Percentiles rank a stretch among this genome's conserved stretches.
Evolutionary conservation across 225 moss, liverwort and hornwort genomes (phyloP).

Genomic region (Physcomitrium patens): DNA sequence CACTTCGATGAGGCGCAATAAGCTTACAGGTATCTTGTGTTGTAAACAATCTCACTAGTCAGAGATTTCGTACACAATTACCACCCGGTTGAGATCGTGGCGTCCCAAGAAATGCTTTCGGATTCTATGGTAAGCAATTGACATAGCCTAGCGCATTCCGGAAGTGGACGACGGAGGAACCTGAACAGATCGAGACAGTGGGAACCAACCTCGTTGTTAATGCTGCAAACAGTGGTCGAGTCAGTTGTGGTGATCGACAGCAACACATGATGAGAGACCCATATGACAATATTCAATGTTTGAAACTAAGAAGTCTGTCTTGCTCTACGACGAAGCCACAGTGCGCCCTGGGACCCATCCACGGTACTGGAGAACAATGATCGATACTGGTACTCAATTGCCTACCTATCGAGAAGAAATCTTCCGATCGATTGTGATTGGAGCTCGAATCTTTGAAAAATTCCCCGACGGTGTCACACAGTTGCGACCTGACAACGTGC

Average conservation of each 20-base stretch:
- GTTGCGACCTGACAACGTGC: no score
- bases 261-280: neutral
- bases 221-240: constrained; percentile 4
- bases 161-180: no score
- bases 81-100: no score
- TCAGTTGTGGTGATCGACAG: constrained; percentile 26
- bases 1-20: neutral
- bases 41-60: neutral
- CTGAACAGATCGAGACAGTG: constrained; percentile 32
- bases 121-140: neutral
- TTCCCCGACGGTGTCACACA: neutral
- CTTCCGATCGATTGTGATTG: constrained; percentile 20
- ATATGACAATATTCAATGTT: no score
- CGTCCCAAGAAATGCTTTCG: no score
- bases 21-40: neutral
- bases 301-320: no score
- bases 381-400: neutral
- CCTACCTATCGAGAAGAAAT: neutral
- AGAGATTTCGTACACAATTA: neutral
- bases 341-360: constrained; percentile 24
- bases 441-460: neutral
- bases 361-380: constrained; percentile 14
- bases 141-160: no score
- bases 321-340: constrained; percentile 11
- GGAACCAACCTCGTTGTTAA: constrained; percentile 12